phyloP scores from a whole-genome alignment of 306 rosid species.

The Senna tora region DNA sequence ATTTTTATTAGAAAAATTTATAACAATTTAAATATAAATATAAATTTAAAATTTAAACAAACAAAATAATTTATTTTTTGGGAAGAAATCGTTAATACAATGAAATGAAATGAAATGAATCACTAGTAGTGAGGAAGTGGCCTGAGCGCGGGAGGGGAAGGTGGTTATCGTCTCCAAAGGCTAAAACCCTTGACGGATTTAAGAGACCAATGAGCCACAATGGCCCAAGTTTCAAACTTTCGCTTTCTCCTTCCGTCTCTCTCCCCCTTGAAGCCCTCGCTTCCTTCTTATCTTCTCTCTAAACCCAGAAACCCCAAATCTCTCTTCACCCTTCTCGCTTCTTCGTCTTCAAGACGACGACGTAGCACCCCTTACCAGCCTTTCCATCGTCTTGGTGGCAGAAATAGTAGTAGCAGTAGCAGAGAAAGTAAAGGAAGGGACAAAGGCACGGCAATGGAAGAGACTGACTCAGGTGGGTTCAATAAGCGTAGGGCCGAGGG shows the following conservation, averaged over 20 bases:
- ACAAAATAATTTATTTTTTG: too few species aligned
- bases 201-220: slow-evolving; percentile 6
- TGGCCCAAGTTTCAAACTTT: slow-evolving; percentile 45
- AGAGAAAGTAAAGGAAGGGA: slow-evolving; percentile 14
- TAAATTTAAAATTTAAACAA: too few species aligned
- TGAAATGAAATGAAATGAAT: too few species aligned
- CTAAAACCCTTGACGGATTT: slow-evolving; percentile 39
- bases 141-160: neutral
- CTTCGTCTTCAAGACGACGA: slow-evolving; percentile 18
- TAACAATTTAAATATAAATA: too few species aligned
- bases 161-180: neutral
- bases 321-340: slow-evolving; percentile 48
- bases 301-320: slow-evolving; percentile 32
- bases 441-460: slow-evolving; percentile 39
- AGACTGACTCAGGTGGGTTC: slow-evolving; percentile 44
- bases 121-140: neutral
- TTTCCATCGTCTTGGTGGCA: slow-evolving; percentile 31
- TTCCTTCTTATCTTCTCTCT: slow-evolving; percentile 23
- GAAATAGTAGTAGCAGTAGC: slow-evolving; percentile 38
- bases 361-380: slow-evolving; percentile 37
- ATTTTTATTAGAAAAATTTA: too few species aligned
- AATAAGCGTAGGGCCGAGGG: slow-evolving; percentile 73
- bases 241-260: slow-evolving; percentile 45
- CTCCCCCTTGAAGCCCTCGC: slow-evolving; percentile 22
- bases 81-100: too few species aligned